Evolutionary conservation across 805 yeast genomes (phyloP), one percentile per base, ranked within the genome.

Genomic region (Yueomyces sp.): DNA sequence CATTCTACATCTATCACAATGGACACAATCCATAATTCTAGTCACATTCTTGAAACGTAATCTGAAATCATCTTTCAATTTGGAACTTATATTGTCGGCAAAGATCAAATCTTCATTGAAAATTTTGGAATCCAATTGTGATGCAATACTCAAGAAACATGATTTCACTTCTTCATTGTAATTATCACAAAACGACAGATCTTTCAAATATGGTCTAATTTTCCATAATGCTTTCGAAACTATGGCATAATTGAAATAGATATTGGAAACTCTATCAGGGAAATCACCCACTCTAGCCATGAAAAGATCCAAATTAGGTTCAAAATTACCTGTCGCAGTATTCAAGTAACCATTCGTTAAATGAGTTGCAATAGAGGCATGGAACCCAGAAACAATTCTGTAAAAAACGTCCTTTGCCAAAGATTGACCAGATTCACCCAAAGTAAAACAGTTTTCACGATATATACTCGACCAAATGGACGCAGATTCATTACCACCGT

Each of bases 1-100:
- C 64, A 92, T 69, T 55, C 96, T 76, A 63, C 99, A 92, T 58
- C 96, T 73, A 60, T 92, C 98, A 68, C 99, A 92, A 36, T 95
- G 96, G 37, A 92, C 97, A 67, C 99, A 92, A 62, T 90, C 96
- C 96, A 92, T 92, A 39, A 92, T 77, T 42, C 85, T 81, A 26
- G 94, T 80, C 28, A 92, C 94, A 59, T 92, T 92, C 56, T 78
- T 80, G 62, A 92, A 94, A 42, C 94, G 80, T 36, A 74, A 64
- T 48, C 90, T 74, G 66, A 92, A 88, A 54, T 92, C 97, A 49
- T 81, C 80, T 55, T 92, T 92, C 45, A 90, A 70, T 2, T 62
- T 65, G 3, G 60, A 54, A 43, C 57, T 57, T n/a, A 59, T 53
- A 36, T 72, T 70, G 38, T 70, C 73, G 46, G 70, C 56, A 60